Evolutionary conservation across 768 basidiomycete species (phyloP), one percentile per base, ranked within the genome.

Genomic region (Trichaptum fuscoviolaceum): DNA sequence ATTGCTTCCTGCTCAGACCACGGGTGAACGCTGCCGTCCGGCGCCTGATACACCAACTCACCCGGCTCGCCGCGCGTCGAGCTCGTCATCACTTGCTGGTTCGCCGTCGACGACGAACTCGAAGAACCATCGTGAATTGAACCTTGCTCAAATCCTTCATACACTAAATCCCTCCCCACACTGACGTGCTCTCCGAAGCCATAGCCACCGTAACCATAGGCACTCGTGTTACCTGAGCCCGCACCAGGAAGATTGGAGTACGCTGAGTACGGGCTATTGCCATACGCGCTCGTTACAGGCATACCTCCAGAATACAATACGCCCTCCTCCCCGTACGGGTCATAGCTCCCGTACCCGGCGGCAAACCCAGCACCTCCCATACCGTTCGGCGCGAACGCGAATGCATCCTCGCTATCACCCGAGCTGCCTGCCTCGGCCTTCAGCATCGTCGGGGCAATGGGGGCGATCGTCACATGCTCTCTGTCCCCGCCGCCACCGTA

Each of bases 361-460:
- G 67, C 68, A 35, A 74, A 80, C 8, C 78, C 78, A 58, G 83
- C 81, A 64, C 84, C 82, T 5, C 82, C 80, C 63, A 83, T 81
- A 2, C 81, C 30, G 17, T 5, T 2, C 3, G 59, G 59, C 24
- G 59, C 24, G 23, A 25, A 61, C 15, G 59, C 59, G 15, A 61
- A 61, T 3, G 59, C 15, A 25, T 25, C 77, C 65, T 83, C 42
- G 20, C 42, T 12, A 52, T 52, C 42, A 12, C 42, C 42, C 20
- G 42, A 52, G 42, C 42, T 67, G 58, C 69, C 57, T 15, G 69
- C 73, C 35, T 67, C 68, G 24, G 92, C 92, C 80, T 99, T 99
- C 69, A 99, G 82, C 60, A 92, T 84, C 5, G 97, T 96, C 5
- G 90, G 90, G 0, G 89, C 87, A 60, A 91, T 89, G 42, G 87